Evolutionary conservation across 805 yeast genomes (phyloP), one percentile per base, ranked within the genome.

Genomic region (Saturnispora quitensis): DNA sequence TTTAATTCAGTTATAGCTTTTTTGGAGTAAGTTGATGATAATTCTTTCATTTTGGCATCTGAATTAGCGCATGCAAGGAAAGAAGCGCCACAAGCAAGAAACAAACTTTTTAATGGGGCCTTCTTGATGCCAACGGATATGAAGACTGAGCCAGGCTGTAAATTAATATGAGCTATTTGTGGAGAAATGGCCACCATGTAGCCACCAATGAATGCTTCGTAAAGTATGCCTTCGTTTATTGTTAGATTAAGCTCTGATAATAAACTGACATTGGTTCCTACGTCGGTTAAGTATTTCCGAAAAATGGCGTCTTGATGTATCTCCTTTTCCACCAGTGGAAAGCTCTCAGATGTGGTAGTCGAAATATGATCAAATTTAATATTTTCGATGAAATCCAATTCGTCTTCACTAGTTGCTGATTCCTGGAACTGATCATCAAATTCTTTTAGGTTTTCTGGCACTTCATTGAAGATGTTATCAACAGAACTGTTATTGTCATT

Each of bases 111-210:
- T 43, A 72, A 53, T 5, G 66, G 57, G 3, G 58, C 51, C 44
- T 69, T 70, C 8, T 53, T 45, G 5, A 62, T 51, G 7, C 70
- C 67, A 7, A 66, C 64, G 1, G 75, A 73, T 1, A 73, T 58
- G 54, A 73, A 73, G 1, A 73, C 68, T 0, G 73, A 69, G 1
- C 65, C 65, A 0, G 76, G 73, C 10, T 73, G 71, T 5, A 73
- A 56, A 13, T 62, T 58, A 2, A 70, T 68, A 53, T 72, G 75
- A 0, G 76, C 68, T 38, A 67, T 58, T 52, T 73, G 75, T 1
- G 77, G 74, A 1, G 73, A 70, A 9, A 73, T 60, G 3, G 72
- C 60, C 5, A 68, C 67, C 54, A 75, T 66, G 55, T 73, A 74
- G 2, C 72, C 73, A 43, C 68, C 65, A 5, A 68, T 62, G 53